phyloP scores from a whole-genome alignment of 2,329 filamentous ascomycete species.

The Diaporthe ilicicola region DNA sequence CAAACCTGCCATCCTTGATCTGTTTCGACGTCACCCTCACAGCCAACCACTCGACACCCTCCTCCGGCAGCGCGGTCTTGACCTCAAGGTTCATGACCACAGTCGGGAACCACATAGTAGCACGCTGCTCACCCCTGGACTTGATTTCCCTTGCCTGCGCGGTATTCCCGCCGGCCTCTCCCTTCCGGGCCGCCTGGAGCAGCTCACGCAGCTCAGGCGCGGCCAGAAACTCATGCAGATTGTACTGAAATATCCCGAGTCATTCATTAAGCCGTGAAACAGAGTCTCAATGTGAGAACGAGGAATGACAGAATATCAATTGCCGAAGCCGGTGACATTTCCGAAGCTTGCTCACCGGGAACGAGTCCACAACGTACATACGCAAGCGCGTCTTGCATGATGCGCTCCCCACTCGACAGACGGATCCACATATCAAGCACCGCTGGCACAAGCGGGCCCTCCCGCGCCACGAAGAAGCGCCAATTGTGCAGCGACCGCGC shows the following conservation, averaged over 20 bases:
- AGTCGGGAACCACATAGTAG: slow-evolving; percentile 75
- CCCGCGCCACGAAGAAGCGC: slow-evolving; percentile 42
- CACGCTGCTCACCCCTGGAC: not conserved
- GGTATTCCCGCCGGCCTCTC: not conserved
- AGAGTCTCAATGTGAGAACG: too few species aligned
- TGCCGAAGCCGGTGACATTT: too few species aligned
- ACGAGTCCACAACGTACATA: slow-evolving; percentile 65
- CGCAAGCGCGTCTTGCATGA: slow-evolving; percentile 70
- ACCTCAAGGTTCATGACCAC: slow-evolving; percentile 78
- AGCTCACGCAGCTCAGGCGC: slow-evolving; percentile 15
- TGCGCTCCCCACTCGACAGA: slow-evolving; percentile 65
- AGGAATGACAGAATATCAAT: too few species aligned
- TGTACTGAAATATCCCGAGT: slow-evolving; percentile 19
- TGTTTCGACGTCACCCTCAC: slow-evolving; percentile 70
- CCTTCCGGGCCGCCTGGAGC: not conserved
- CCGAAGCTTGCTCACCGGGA: slow-evolving; percentile 30
- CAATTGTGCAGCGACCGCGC: slow-evolving; percentile 42
- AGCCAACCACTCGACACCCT: slow-evolving; percentile 78
- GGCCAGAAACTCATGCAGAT: slow-evolving; percentile 33
- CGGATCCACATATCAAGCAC: slow-evolving; percentile 74
- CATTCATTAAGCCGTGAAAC: not conserved
- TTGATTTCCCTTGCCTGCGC: not conserved
- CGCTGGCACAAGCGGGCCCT: slow-evolving; percentile 35
- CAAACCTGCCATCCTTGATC: slow-evolving; percentile 76
- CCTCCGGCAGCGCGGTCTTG: slow-evolving; percentile 74